Evolutionary conservation across 164 flowering plant genomes (phyloP).

Genomic region (Liriodendron chinense): DNA sequence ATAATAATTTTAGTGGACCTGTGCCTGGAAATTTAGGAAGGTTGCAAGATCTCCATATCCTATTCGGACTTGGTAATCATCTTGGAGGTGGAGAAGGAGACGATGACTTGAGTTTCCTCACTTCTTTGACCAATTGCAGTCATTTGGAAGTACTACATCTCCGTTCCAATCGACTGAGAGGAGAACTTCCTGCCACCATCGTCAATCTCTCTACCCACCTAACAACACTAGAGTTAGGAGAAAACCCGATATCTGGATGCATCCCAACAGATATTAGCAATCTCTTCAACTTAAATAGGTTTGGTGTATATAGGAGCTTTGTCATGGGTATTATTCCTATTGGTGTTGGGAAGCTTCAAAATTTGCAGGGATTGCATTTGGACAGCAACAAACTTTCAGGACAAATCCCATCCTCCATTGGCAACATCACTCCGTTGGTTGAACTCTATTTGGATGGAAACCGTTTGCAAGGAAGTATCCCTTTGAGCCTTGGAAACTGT

Average conservation of each 20-base stretch:
- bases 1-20: background rate
- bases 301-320: constrained; percentile 3
- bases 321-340: background rate
- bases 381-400: constrained; percentile 1
- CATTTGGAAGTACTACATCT: background rate
- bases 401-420: constrained; percentile 12
- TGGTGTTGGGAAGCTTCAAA: background rate
- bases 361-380: background rate
- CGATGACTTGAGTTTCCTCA: background rate
- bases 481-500: constrained; percentile 6
- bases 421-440: constrained; percentile 12
- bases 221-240: background rate
- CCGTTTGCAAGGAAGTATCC: constrained; percentile 15
- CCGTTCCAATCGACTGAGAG: background rate
- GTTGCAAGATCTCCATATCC: background rate
- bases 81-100: background rate
- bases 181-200: background rate
- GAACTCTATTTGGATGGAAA: background rate
- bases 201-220: constrained; percentile 5
- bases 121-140: background rate
- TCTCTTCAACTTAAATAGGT: background rate
- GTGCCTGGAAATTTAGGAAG: constrained; percentile 3
- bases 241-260: constrained; percentile 27
- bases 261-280: constrained; percentile 23
- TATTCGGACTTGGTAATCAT: background rate